Percentiles rank a stretch among this genome's conserved stretches.
Conservation (phyloP, 306 rosid species). For the Myrica gale region DNA sequence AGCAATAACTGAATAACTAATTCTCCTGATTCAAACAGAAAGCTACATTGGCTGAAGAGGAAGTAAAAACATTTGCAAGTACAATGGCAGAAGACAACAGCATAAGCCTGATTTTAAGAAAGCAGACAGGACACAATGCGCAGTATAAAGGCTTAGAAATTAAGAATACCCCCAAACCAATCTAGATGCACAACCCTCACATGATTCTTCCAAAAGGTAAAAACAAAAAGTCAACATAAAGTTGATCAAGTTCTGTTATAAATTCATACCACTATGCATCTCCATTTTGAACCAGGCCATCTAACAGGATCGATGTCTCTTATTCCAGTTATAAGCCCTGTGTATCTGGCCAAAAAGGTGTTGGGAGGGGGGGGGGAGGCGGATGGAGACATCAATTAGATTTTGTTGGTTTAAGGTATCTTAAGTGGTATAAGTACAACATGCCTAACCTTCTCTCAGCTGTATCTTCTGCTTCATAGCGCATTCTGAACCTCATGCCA, state of each 20-base stretch:
- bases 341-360: slow-evolving; percentile 46
- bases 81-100: not conserved
- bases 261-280: slow-evolving; percentile 63
- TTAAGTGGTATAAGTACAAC: not conserved
- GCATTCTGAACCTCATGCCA: slow-evolving; percentile 93
- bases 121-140: not conserved
- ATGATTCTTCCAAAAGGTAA: no score
- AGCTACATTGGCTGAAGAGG: not conserved
- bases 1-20: not conserved
- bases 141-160: not conserved
- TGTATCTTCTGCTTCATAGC: slow-evolving; percentile 85
- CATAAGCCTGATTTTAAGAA: not conserved
- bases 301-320: slow-evolving; percentile 71
- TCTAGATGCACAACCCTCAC: no score
- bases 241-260: not conserved
- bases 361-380: not conserved
- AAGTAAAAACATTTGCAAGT: not conserved
- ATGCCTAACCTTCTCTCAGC: slow-evolving; percentile 73
- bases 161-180: no score
- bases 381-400: slow-evolving; percentile 1
- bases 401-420: slow-evolving; percentile 8
- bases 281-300: slow-evolving; percentile 96
- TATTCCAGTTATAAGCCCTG: slow-evolving; percentile 74
- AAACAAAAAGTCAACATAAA: not conserved
- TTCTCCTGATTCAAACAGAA: not conserved